Base-by-base conservation (phyloP, 2,329 filamentous ascomycete genomes). In the Scedosporium minutisporum region DNA sequence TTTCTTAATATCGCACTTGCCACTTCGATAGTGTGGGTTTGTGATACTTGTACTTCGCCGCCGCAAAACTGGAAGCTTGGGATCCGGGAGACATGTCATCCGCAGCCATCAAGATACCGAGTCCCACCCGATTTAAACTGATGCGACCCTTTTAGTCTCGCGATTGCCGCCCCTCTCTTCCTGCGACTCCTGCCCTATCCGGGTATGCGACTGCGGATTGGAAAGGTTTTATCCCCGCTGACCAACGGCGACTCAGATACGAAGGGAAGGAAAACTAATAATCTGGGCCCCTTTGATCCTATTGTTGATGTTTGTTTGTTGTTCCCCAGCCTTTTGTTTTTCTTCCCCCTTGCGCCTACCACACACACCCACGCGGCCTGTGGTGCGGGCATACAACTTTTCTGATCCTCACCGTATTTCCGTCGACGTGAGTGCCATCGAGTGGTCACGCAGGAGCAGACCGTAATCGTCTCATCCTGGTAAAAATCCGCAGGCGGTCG, bases 301-400 rank as follows among this genome's bases (percentile, higher is more conserved):
- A 33, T 25, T 5, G 25, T 27, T 18, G 21, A n/a, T 55, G 59
- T 61, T 61, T 61, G 29, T 61, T 61, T 61, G 59, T 61, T 61
- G 59, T 61, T 53, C 23, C 59, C 44, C 59, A 38, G 44, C 55
- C 55, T 59, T 51, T 61, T 41, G 44, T 61, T 61, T 53, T 51
- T 44, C 23, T 23, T n/a, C 41, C 5, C 33, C 42, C 21, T 29
- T 61, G 29, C 12, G 59, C 44, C 42, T 29, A 25, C 18, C 59
- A 29, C 25, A 38, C 59, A 29, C 59, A 18, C 25, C 42, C 59
- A 61, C 59, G 25, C 29, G 27, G 10, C 27, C 57, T 12, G 2
- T 33, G 10, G n/a, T 53, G 2, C 18, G 4, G 33, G 38, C 27
- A 21, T 21, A 38, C 29, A 23, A 21, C 57, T 18, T 27, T 12